Percentiles rank a stretch among this genome's conserved stretches.
Evolutionary conservation across 2,329 filamentous ascomycete genomes (phyloP).

Genomic region (Colletotrichum sp.): DNA sequence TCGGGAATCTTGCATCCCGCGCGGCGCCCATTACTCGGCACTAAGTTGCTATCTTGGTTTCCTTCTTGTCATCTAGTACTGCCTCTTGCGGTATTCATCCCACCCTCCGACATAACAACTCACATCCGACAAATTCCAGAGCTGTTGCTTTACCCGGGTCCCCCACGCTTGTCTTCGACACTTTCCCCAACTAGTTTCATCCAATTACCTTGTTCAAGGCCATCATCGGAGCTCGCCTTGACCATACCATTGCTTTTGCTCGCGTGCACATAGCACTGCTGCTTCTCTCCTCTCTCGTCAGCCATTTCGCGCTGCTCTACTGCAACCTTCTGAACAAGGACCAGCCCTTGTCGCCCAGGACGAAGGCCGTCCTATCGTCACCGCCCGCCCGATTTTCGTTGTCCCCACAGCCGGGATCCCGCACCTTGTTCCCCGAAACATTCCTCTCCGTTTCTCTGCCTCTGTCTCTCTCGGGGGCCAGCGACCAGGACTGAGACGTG

Average conservation of each 20-base stretch:
- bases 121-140: conserved; percentile 8
- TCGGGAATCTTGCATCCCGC: not conserved
- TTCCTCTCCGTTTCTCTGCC: conserved; percentile 5
- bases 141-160: conserved; percentile 5
- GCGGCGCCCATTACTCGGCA: not conserved
- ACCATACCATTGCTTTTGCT: conserved; percentile 7
- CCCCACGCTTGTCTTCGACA: conserved; percentile 6
- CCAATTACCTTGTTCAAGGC: not conserved
- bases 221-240: not conserved
- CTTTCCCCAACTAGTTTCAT: not conserved
- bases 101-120: not conserved
- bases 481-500: conserved; percentile 2
- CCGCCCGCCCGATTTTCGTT: conserved; percentile 20
- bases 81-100: not conserved
- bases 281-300: not conserved
- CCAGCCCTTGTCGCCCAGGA: conserved; percentile 11
- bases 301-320: conserved; percentile 9
- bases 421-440: conserved; percentile 13
- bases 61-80: not conserved
- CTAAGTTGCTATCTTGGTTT: not conserved
- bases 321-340: conserved; percentile 2
- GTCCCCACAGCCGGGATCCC: conserved; percentile 18
- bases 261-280: conserved; percentile 4
- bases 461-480: not conserved
- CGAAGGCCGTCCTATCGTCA: conserved; percentile 14